These are phyloP conservation scores for Penicillium manginii DNA, from an alignment of 495 filamentous ascomycete genomes.

Conservation along the genomic window DNA sequence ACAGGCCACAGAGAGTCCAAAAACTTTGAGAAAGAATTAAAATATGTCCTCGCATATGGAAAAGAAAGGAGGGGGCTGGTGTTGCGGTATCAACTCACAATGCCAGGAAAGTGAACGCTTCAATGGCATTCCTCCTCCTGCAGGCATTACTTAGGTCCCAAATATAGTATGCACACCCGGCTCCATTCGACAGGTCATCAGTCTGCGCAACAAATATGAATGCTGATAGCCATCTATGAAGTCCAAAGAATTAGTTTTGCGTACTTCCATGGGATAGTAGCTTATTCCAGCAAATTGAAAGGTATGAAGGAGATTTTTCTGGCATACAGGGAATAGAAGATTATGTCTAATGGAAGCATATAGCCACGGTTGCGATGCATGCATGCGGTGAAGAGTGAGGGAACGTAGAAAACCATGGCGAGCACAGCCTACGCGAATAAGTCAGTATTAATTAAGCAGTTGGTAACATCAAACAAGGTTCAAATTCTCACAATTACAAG, in stretches of 20 bases:
- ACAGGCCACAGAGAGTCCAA: constrained; percentile 11
- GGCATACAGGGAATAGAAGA: constrained; percentile 21
- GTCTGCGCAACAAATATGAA: constrained; percentile 25
- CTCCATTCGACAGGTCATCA: background rate
- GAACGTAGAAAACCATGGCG: constrained; percentile 21
- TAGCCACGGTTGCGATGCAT: constrained; percentile 21
- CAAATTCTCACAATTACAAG: constrained; percentile 19
- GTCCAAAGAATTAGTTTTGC: background rate
- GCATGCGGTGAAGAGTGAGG: constrained; percentile 16
- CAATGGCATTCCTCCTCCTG: background rate
- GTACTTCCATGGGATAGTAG: background rate
- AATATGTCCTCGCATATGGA: background rate
- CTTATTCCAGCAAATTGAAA: background rate
- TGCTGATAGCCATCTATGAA: constrained; percentile 21
- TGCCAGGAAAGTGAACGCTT: background rate
- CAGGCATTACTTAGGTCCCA: background rate
- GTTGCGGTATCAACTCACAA: background rate
- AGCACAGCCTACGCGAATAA: constrained; percentile 17
- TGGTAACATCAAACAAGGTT: background rate
- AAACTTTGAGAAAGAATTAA: constrained; percentile 5
- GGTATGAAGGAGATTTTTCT: background rate
- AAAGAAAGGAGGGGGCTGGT: background rate
- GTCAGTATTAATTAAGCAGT: background rate
- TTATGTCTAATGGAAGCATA: constrained; percentile 23
- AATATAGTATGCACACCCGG: background rate